A percentile compares a stretch with the other conserved stretches of the same genome.
Evolutionary conservation across 352 stramenopile genomes (phyloP).

Genomic region (Peronospora destructor): DNA sequence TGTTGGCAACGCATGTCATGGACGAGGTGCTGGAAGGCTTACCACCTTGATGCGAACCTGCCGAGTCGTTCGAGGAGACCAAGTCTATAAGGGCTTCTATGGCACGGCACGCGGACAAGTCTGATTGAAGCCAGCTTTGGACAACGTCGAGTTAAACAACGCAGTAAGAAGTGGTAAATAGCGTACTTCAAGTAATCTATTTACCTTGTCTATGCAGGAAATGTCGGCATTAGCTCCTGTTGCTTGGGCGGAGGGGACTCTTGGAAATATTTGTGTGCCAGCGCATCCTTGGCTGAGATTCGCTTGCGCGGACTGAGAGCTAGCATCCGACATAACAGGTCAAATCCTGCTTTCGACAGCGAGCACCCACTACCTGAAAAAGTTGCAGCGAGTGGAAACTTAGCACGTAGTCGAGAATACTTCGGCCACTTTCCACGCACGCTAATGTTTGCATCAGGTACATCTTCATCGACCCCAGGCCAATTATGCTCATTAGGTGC

Average conservation of each 20-base stretch:
- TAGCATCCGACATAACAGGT: slow-evolving; percentile 60
- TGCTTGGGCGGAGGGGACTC: slow-evolving; percentile 58
- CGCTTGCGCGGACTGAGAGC: slow-evolving; percentile 62
- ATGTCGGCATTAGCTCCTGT: slow-evolving; percentile 77
- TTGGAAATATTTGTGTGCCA: slow-evolving; percentile 77
- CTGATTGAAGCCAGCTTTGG: neutral
- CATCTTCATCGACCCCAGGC: slow-evolving; percentile 60
- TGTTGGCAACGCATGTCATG: too few species aligned
- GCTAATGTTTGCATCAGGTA: slow-evolving; percentile 50
- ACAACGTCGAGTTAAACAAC: too few species aligned
- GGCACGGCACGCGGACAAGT: too few species aligned
- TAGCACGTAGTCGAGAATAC: slow-evolving; percentile 60
- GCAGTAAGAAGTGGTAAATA: slow-evolving; percentile 3
- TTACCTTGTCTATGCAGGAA: slow-evolving; percentile 29
- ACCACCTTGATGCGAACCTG: too few species aligned
- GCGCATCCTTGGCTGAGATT: slow-evolving; percentile 70
- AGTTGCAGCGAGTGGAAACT: slow-evolving; percentile 60
- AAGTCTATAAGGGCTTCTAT: too few species aligned
- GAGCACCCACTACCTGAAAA: slow-evolving; percentile 48
- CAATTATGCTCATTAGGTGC: slow-evolving; percentile 87
- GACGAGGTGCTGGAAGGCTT: too few species aligned
- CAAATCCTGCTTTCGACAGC: slow-evolving; percentile 69
- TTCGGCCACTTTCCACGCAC: slow-evolving; percentile 64
- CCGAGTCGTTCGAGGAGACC: too few species aligned
- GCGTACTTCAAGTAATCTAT: slow-evolving; percentile 7